Conservation (phyloP, 2,329 filamentous ascomycete species). For the Pseudogymnoascus sp. region DNA sequence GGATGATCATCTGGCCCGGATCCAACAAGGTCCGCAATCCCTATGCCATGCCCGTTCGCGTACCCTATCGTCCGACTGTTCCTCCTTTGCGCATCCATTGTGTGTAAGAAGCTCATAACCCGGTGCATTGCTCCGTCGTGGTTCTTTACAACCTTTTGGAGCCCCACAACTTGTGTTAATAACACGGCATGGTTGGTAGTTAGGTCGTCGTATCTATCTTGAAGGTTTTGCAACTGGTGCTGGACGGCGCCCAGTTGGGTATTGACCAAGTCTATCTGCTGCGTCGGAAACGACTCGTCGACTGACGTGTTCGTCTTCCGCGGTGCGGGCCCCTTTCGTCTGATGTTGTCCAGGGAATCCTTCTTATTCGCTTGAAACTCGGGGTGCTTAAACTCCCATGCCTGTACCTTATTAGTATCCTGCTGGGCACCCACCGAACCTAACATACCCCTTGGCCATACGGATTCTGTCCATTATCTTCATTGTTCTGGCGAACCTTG, state of each 20-base stretch:
- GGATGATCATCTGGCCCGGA: constrained; percentile 46
- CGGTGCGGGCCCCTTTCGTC: constrained; percentile 86
- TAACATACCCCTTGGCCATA: constrained; percentile 66
- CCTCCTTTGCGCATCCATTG: constrained; percentile 53
- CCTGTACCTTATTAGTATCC: constrained; percentile 38
- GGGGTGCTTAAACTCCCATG: constrained; percentile 95
- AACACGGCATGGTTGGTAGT: constrained; percentile 53
- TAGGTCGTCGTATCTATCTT: constrained; percentile 76
- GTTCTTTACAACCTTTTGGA: constrained; percentile 56
- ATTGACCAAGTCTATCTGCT: constrained; percentile 83
- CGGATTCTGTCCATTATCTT: constrained; percentile 71
- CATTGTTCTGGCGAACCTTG: constrained; percentile 87
- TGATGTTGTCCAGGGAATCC: constrained; percentile 91
- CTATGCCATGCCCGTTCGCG: constrained; percentile 33
- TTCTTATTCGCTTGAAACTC: constrained; percentile 95
- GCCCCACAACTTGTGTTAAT: constrained; percentile 50
- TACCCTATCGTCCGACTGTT: constrained; percentile 44
- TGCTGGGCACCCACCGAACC: constrained; percentile 14
- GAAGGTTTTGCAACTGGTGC: constrained; percentile 80
- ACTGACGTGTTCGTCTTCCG: constrained; percentile 60
- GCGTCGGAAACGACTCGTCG: constrained; percentile 69
- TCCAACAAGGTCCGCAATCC: constrained; percentile 28
- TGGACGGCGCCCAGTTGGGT: constrained; percentile 83
- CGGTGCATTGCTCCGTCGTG: constrained; percentile 64
- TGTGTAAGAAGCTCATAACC: constrained; percentile 59